Evolutionary conservation across 352 stramenopile genomes (phyloP), one percentile per base, ranked within the genome.

Genomic region (Phytophthora meadii): DNA sequence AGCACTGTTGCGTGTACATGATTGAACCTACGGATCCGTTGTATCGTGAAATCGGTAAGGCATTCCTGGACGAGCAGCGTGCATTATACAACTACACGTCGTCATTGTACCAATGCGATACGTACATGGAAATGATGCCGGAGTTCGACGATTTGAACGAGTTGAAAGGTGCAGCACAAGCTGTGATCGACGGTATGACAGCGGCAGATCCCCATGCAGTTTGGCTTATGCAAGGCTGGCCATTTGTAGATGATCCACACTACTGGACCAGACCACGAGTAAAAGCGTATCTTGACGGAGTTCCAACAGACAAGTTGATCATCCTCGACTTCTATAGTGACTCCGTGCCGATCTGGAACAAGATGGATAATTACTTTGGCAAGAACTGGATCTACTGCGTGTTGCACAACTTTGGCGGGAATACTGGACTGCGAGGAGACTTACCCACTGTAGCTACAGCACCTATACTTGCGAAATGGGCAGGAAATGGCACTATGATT

Each of bases 351-450:
- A 79, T 92, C 36, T 91, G 87, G 87, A 77, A 82, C 61, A 82
- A 83, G 44, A 84, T 82, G 70, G 80, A 88, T 40, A 91, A 90
- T 54, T 92, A 89, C 61, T 92, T 89, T 70, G 82, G 85, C 72
- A 91, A 90, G 61, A 81, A 76, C 61, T 95, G 85, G 83, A 90
- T 95, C 54, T 95, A 92, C 61, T 93, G 87, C 41, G 82, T 95
- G 24, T 68, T 95, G 8, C 87, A 93, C 61, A 95, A 95, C 70
- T 95, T 93, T 72, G 87, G 87, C 19, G 85, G 84, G 11, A 87
- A 84, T 53, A 91, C 85, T 7, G 87, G 87, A 8, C 74, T 95
- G 72, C 82, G 84, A 39, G 87, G 87, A 4, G 85, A 95, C 54
- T 61, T 95, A 5, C 77, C 74, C 30, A 90, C 81, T 6, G 37